Evolutionary conservation across 208 protist species (phyloP), one percentile per base, ranked within the genome.

Genomic region (Trypanosoma cruzi): DNA sequence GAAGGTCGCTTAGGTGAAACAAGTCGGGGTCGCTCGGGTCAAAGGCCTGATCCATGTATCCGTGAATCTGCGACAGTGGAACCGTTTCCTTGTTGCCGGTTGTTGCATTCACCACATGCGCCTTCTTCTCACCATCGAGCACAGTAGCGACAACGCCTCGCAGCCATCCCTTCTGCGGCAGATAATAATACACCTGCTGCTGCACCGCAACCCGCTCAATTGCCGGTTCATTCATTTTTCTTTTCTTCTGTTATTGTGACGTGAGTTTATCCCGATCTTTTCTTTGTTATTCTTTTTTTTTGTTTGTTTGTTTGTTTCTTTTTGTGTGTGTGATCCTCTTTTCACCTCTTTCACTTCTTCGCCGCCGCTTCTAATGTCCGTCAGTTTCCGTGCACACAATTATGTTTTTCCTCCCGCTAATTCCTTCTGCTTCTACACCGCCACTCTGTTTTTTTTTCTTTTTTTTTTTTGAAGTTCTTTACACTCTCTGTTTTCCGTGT

Each of bases 1-100:
- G 92, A 29, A 98, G 82, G 61, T 97, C 92, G 48, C 84, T 89
- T 36, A 97, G 78, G 75, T 90, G 82, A 73, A 95, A 97, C 42
- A 95, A 78, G 46, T 97, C 81, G 0, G 78, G 66, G 63, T 94
- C 86, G 14, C 74, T 68, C 36, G 80, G 24, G 66, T 95, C 85
- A 75, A 90, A 96, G 62, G 74, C 86, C 32, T 94, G 75, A 4
- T 77, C 69, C 37, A 93, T 94, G 81, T 89, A 91, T 50, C 82
- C 79, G 75, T 96, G 92, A 28, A 94, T 75, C 31, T 82, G 36
- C 13, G 77, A 56, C 6, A 73, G 54, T 32, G 67, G 48, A 29
- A 92, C 75, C 8, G 62, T 77, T 14, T 83, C 79, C 18, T 50
- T 6, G 26, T 67, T 56, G 4, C 80, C 55, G 4, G 73, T 76